Conservation (phyloP, 805 yeast genomes). For the Diddensiella caesifluorescens region DNA sequence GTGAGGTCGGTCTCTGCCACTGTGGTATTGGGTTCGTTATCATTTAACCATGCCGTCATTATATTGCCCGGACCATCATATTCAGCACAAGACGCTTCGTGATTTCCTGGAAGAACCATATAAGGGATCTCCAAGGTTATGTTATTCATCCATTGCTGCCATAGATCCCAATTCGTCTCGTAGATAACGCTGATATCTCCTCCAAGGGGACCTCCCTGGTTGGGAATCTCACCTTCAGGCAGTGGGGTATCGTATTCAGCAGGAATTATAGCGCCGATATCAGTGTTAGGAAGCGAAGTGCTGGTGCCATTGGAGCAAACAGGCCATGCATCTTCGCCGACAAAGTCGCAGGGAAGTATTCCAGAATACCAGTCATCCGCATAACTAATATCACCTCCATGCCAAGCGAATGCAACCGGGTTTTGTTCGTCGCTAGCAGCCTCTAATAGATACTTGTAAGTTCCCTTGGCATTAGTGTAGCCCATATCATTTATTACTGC, state of each 20-base stretch:
- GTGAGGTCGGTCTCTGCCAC: constrained; percentile 10
- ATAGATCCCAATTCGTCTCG: constrained; percentile 18
- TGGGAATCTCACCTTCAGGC: constrained; percentile 14
- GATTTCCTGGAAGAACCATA: constrained; percentile 23
- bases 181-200: constrained; percentile 16
- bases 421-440: constrained; percentile 1
- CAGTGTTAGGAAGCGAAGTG: constrained; percentile 9
- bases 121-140: constrained; percentile 19
- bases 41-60: constrained; percentile 18
- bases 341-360: background rate
- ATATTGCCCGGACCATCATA: constrained; percentile 18
- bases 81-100: constrained; percentile 21
- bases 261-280: constrained; percentile 4
- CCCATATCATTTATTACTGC: constrained; percentile 17
- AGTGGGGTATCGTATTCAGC: constrained; percentile 14
- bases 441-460: constrained; percentile 7
- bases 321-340: constrained; percentile 10
- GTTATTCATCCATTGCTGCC: constrained; percentile 16
- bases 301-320: constrained; percentile 19
- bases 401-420: constrained; percentile 11
- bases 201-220: constrained; percentile 15
- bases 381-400: constrained; percentile 14
- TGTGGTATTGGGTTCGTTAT: constrained; percentile 14
- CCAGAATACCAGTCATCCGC: constrained; percentile 15
- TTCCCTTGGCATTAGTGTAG: constrained; percentile 15